phyloP scores from a whole-genome alignment of 2,329 filamentous ascomycete genomes.

The Escovopsis weberi region DNA sequence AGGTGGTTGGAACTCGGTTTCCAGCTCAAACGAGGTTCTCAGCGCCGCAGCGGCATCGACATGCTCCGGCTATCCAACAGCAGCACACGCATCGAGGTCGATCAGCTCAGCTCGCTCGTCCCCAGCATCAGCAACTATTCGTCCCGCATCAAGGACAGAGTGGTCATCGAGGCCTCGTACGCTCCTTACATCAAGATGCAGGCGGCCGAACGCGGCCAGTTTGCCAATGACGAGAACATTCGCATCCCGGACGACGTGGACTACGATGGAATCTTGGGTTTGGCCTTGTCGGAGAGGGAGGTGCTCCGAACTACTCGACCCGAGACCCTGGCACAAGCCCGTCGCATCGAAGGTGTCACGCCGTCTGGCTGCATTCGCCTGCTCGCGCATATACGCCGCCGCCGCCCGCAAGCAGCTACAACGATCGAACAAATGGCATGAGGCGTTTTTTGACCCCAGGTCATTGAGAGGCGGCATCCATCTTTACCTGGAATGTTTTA shows the following conservation, averaged over 20 bases:
- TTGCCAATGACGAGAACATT: slow-evolving; percentile 64
- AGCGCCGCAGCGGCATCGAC: slow-evolving; percentile 60
- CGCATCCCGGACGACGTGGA: slow-evolving; percentile 59
- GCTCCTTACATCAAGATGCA: slow-evolving; percentile 75
- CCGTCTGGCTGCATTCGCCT: slow-evolving; percentile 46
- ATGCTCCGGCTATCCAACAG: slow-evolving; percentile 56
- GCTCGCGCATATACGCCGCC: slow-evolving; percentile 42
- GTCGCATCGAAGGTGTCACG: slow-evolving; percentile 68
- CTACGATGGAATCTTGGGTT: slow-evolving; percentile 56
- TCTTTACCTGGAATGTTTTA: background rate
- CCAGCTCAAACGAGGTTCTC: slow-evolving; percentile 49
- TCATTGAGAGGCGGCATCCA: too few species aligned
- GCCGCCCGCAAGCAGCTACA: background rate
- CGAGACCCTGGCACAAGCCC: slow-evolving; percentile 77
- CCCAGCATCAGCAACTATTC: slow-evolving; percentile 41
- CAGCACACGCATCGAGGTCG: slow-evolving; percentile 26
- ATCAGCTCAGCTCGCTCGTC: slow-evolving; percentile 42
- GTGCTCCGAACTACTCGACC: slow-evolving; percentile 57
- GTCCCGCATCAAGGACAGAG: slow-evolving; percentile 47
- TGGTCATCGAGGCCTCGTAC: slow-evolving; percentile 72
- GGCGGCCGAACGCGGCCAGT: slow-evolving; percentile 45
- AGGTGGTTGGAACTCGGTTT: slow-evolving; percentile 61
- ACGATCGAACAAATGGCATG: background rate
- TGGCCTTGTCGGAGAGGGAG: slow-evolving; percentile 67
- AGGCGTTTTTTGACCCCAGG: background rate